Percentiles rank a stretch among this genome's conserved stretches.
phyloP scores from a whole-genome alignment of 2,329 filamentous ascomycete species.

The Capronia americana region DNA sequence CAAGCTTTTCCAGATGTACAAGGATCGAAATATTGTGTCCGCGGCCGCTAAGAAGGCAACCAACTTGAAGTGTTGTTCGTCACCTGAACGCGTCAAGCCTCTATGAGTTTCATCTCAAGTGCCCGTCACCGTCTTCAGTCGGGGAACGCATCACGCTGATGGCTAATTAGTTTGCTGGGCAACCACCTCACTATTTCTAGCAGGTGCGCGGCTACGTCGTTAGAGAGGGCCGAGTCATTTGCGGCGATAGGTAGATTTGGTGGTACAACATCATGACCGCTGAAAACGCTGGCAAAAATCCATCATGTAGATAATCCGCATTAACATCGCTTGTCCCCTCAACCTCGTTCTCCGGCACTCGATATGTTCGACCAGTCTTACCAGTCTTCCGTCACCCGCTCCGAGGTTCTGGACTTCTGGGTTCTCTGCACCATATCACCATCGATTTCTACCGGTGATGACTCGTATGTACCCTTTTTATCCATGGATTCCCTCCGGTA shows the following conservation, averaged over 20 bases:
- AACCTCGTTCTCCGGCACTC: not conserved
- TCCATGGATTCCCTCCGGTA: not conserved
- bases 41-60: too few species aligned
- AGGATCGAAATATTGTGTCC: not conserved
- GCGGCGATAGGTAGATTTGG: not conserved
- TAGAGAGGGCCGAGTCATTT: not conserved
- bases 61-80: not conserved
- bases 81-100: too few species aligned
- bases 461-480: not conserved
- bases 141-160: not conserved
- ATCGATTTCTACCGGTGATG: not conserved
- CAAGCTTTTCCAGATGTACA: not conserved
- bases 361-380: not conserved
- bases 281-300: not conserved
- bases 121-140: not conserved
- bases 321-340: not conserved
- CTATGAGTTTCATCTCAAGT: not conserved
- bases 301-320: not conserved
- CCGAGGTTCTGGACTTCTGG: not conserved
- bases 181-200: too few species aligned
- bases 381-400: not conserved
- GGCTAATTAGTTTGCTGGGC: too few species aligned
- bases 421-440: not conserved
- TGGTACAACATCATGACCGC: not conserved
- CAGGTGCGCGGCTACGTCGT: not conserved